Evolutionary conservation across 345 rosid species (phyloP), one percentile per base, ranked within the genome.

Genomic region (Pistacia vera): DNA sequence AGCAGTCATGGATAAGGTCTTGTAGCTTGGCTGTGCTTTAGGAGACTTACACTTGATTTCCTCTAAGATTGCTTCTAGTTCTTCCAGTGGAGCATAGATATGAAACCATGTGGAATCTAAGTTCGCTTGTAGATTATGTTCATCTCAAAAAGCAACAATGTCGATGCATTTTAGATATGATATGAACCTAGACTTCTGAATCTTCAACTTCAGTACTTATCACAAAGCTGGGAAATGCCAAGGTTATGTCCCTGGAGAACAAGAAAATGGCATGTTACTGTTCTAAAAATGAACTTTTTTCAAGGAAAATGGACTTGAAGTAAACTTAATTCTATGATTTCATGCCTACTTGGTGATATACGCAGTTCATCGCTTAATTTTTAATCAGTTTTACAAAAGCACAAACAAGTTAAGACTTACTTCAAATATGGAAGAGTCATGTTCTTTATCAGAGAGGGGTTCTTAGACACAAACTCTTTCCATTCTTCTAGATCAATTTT

Each of bases 351-450:
- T 11, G 44, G 51, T 5, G 22, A 22, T 18, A 36, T 38, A 35
- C 59, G 5, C 20, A 17, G 36, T 22, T 41, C 5, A 13, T 54
- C 1, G 52, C 16, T 11, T 11, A 8, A 22, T 4, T 20, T 28
- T 30, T n/a, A 5, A 38, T 9, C 22, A 66, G 41, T 46, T 36
- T 13, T 66, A 12, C 3, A 48, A 7, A 68, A 57, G 49, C 44
- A 49, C 6, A 48, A 11, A 44, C 1, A 44, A 20, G 17, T 22
- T 46, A 41, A 36, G 35, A 84, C 89, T 89, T 67, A 96, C 99
- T 88, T 91, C 22, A 96, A 81, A 81, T 92, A 91, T 0, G 99
- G 98, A 35, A 96, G 87, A 35, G 97, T 93, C 98, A 93, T 96
- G 89, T 92, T 96, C 89, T 88, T 96, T 75, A 93, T 83, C 41